Percentiles rank a stretch among this genome's conserved stretches.
These are phyloP conservation scores for Hypoxylon crocopeplum DNA, from an alignment of 495 filamentous ascomycete genomes.

Conservation along the genomic window DNA sequence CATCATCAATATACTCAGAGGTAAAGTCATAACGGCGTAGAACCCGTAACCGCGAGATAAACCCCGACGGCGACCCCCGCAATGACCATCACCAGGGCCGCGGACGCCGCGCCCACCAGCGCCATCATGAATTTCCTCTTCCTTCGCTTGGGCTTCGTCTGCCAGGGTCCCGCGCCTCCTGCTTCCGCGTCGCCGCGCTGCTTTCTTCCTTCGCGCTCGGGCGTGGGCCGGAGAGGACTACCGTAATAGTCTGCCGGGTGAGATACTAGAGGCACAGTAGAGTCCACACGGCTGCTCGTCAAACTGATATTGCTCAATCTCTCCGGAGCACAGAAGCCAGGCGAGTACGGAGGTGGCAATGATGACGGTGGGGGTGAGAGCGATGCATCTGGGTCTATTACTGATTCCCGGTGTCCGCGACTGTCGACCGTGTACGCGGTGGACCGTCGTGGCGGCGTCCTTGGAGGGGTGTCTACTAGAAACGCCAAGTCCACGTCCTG, in stretches of 20 bases:
- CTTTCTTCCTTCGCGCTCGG: conserved; percentile 1
- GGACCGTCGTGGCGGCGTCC: conserved; percentile 11
- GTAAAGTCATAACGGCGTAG: conserved; percentile 5
- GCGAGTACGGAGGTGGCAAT: conserved; percentile 28
- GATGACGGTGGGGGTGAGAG: conserved; percentile 24
- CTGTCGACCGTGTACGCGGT: conserved; percentile 12
- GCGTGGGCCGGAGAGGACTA: neutral
- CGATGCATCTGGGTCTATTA: conserved; percentile 26
- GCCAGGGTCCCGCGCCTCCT: neutral
- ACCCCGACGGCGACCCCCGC: conserved; percentile 29
- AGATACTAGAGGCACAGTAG: conserved; percentile 22
- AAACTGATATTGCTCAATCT: conserved; percentile 12
- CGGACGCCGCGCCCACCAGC: conserved; percentile 4
- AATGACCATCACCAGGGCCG: conserved; percentile 20
- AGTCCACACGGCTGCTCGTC: conserved; percentile 24
- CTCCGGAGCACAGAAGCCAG: conserved; percentile 12
- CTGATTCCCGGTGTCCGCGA: conserved; percentile 25
- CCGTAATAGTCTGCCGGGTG: neutral
- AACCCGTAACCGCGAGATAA: conserved; percentile 21
- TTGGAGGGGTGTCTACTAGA: neutral
- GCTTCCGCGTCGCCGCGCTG: conserved; percentile 8
- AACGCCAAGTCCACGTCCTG: neutral
- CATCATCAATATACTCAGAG: neutral
- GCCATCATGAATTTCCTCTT: conserved; percentile 19
- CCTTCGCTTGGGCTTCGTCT: conserved; percentile 9